These are phyloP conservation scores for Trypethelium eluteriae DNA, from an alignment of 495 filamentous ascomycete species.

Conservation along the genomic window DNA sequence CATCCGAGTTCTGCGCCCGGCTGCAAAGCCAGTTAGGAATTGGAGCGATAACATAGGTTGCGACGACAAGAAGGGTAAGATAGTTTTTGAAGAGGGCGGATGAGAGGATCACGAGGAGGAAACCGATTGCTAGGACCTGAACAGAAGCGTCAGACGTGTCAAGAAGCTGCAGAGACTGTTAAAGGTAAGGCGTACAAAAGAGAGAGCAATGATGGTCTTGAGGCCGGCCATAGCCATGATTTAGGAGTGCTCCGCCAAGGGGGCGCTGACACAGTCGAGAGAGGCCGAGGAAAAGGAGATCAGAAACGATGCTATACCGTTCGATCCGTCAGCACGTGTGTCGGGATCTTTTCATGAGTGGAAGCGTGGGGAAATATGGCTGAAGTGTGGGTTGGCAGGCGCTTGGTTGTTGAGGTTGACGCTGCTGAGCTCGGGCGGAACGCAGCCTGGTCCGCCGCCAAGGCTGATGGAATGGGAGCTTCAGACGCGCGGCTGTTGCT, in stretches of 20 bases:
- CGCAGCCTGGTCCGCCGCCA: neutral
- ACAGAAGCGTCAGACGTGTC: neutral
- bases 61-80: conserved; percentile 88
- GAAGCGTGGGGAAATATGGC: neutral
- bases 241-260: neutral
- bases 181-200: conserved; percentile 59
- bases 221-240: conserved; percentile 74
- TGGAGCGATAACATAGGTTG: conserved; percentile 87
- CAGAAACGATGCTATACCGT: neutral
- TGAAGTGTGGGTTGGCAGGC: conserved; percentile 8
- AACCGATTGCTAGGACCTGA: conserved; percentile 91
- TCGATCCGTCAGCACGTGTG: neutral
- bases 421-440: conserved; percentile 7
- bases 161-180: neutral
- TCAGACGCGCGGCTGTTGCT: conserved; percentile 10
- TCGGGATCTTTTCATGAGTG: neutral
- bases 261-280: too few species aligned
- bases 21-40: conserved; percentile 93
- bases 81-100: conserved; percentile 90
- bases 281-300: neutral
- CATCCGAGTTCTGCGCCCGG: conserved; percentile 84
- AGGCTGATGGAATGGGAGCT: neutral
- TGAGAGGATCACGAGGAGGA: conserved; percentile 97
- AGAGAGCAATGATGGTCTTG: conserved; percentile 97
- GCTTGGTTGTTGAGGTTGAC: neutral